These are phyloP conservation scores for Pseudogymnoascus sp. DNA, from an alignment of 2,329 filamentous ascomycete species.

Conservation along the genomic window DNA sequence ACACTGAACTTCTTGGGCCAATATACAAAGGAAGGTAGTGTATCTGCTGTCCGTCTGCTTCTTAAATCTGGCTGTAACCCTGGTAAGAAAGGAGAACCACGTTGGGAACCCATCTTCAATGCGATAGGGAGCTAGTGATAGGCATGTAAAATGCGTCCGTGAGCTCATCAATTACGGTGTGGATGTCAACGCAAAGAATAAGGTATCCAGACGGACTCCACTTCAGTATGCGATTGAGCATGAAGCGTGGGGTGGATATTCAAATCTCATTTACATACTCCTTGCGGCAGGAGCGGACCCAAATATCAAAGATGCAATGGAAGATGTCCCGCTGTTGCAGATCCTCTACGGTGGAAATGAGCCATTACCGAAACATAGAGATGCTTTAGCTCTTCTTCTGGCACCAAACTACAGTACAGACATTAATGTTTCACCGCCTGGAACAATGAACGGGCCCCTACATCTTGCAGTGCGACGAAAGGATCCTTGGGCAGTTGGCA, in stretches of 20 bases:
- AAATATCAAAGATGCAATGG: slow-evolving; percentile 6
- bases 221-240: slow-evolving; percentile 12
- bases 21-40: slow-evolving; percentile 11
- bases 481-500: slow-evolving; percentile 12
- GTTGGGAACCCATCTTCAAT: slow-evolving; percentile 10
- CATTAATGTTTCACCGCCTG: slow-evolving; percentile 8
- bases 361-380: slow-evolving; percentile 9
- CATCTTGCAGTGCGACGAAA: slow-evolving; percentile 13
- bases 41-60: slow-evolving; percentile 1
- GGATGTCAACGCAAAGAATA: slow-evolving; percentile 9
- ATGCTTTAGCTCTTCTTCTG: slow-evolving; percentile 12
- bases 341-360: slow-evolving; percentile 7
- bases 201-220: slow-evolving; percentile 8
- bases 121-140: slow-evolving; percentile 11
- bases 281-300: slow-evolving; percentile 12
- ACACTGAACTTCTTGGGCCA: slow-evolving; percentile 10
- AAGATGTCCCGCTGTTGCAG: slow-evolving; percentile 11
- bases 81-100: slow-evolving; percentile 10
- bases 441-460: slow-evolving; percentile 13
- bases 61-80: slow-evolving; percentile 11
- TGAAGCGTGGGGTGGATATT: slow-evolving; percentile 11
- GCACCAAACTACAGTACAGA: slow-evolving; percentile 9
- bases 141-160: slow-evolving; percentile 13
- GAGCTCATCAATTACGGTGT: slow-evolving; percentile 10
- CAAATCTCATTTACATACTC: slow-evolving; percentile 12